Evolutionary conservation across 2,329 filamentous ascomycete species (phyloP).

Genomic region (Bipolaris victoriae): DNA sequence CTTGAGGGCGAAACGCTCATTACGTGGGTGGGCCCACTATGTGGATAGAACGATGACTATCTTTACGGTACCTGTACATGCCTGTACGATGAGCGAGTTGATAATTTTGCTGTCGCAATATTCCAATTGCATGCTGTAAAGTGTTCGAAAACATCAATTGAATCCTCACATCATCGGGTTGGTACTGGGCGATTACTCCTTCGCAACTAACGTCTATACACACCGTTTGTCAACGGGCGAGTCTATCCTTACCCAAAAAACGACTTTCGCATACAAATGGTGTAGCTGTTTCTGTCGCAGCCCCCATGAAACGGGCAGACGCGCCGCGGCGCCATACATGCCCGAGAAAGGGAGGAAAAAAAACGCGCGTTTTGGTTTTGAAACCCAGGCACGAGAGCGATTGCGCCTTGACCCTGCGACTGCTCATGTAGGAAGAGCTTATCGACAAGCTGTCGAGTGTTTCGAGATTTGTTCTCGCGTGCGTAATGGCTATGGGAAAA

Average conservation of each 20-base stretch:
- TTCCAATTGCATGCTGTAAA: too few relatives aligned
- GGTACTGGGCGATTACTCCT: not conserved
- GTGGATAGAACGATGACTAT: not conserved
- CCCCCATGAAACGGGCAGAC: slow-evolving; percentile 14
- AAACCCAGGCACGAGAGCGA: slow-evolving; percentile 21
- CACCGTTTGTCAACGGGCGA: not conserved
- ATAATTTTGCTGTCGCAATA: not conserved
- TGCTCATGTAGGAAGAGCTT: slow-evolving; percentile 6
- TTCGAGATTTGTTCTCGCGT: slow-evolving; percentile 7
- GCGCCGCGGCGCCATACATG: not conserved
- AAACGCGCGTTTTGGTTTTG: slow-evolving; percentile 30
- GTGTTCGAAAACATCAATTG: not conserved
- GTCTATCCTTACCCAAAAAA: not conserved
- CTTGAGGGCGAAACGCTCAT: slow-evolving; percentile 30
- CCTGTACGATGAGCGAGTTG: too few relatives aligned
- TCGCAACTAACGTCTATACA: not conserved
- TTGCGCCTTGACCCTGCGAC: slow-evolving; percentile 17
- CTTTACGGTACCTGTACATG: not conserved
- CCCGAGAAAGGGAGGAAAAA: slow-evolving; percentile 12
- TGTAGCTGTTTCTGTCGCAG: slow-evolving; percentile 20
- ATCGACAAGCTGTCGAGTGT: slow-evolving; percentile 10
- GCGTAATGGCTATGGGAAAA: not conserved
- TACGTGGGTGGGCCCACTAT: slow-evolving; percentile 15
- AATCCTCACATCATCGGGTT: not conserved
- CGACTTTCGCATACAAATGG: not conserved